phyloP scores from a whole-genome alignment of 192 early-diverging fungal genomes.

The Coemansia sp. region DNA sequence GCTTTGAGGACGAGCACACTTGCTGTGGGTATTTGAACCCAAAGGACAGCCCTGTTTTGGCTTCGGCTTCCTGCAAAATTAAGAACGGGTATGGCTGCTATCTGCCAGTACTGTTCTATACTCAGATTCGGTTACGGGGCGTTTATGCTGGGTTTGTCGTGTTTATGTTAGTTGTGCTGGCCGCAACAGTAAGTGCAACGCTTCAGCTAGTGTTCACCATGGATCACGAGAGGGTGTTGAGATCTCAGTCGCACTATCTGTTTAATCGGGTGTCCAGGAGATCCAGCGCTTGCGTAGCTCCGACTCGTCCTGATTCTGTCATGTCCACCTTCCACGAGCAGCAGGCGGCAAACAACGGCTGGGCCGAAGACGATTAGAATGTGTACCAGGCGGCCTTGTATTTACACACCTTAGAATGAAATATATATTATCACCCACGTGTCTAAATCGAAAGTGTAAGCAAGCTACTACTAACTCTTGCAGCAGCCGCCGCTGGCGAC shows the following conservation, averaged over 20 bases:
- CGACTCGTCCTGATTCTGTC: neutral
- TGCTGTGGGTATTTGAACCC: constrained; percentile 46
- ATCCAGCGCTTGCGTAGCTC: neutral
- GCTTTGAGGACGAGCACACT: constrained; percentile 20
- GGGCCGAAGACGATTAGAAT: neutral
- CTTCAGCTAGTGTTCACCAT: constrained; percentile 28
- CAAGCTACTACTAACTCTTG: neutral
- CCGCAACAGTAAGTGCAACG: constrained; percentile 13
- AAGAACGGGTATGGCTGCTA: constrained; percentile 31
- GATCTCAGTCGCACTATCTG: constrained; percentile 21
- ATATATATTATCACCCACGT: too few species aligned
- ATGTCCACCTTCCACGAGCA: constrained; percentile 2
- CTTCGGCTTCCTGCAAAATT: constrained; percentile 18
- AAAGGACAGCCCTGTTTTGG: constrained; percentile 17
- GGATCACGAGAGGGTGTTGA: constrained; percentile 17
- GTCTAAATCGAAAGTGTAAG: too few species aligned
- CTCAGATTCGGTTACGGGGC: constrained; percentile 23
- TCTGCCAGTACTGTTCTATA: constrained; percentile 33
- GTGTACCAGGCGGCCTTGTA: neutral
- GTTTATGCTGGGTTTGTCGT: constrained; percentile 40
- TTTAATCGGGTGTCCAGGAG: constrained; percentile 2
- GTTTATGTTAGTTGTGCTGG: constrained; percentile 27
- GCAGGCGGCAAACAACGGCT: neutral
- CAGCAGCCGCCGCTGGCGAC: neutral
- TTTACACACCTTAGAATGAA: neutral